Evolutionary conservation across 2,329 filamentous ascomycete genomes (phyloP).

Genomic region (Rhinocladiella similis): DNA sequence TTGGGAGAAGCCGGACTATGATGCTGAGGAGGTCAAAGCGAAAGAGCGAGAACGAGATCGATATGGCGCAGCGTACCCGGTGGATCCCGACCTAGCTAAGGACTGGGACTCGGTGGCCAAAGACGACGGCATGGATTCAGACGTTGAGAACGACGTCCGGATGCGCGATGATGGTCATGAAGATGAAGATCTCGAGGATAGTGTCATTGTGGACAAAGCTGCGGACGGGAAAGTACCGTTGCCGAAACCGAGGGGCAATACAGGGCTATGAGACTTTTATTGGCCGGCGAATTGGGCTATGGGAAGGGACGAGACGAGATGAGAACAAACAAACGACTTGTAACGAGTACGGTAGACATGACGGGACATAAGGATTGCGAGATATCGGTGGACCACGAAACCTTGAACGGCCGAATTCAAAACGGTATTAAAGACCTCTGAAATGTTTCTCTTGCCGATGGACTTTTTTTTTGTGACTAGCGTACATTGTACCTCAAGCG

Average conservation of each 20-base stretch:
- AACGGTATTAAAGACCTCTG: too few species aligned
- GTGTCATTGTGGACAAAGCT: conserved; percentile 9
- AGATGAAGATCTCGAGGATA: conserved; percentile 27
- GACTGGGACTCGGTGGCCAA: conserved; percentile 23
- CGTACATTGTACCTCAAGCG: too few species aligned
- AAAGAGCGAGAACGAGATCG: conserved; percentile 23
- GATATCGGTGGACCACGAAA: too few species aligned
- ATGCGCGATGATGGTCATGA: conserved; percentile 26
- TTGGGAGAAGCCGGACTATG: conserved; percentile 27
- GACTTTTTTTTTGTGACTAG: too few species aligned
- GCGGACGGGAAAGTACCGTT: conserved; percentile 10
- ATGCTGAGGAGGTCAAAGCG: conserved; percentile 24
- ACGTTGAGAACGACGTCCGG: conserved; percentile 23
- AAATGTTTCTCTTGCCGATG: too few species aligned
- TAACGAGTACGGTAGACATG: too few species aligned
- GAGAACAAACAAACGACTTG: background rate
- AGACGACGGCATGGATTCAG: conserved; percentile 12
- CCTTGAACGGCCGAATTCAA: too few species aligned
- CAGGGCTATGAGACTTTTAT: conserved; percentile 1
- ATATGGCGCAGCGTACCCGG: conserved; percentile 3
- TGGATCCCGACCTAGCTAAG: conserved; percentile 11
- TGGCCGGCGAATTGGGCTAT: background rate
- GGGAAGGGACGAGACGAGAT: background rate
- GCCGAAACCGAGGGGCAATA: conserved; percentile 11
- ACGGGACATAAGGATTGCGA: too few species aligned